Conservation (phyloP, 2,329 filamentous ascomycete genomes). For the Ceratocystis destructans region DNA sequence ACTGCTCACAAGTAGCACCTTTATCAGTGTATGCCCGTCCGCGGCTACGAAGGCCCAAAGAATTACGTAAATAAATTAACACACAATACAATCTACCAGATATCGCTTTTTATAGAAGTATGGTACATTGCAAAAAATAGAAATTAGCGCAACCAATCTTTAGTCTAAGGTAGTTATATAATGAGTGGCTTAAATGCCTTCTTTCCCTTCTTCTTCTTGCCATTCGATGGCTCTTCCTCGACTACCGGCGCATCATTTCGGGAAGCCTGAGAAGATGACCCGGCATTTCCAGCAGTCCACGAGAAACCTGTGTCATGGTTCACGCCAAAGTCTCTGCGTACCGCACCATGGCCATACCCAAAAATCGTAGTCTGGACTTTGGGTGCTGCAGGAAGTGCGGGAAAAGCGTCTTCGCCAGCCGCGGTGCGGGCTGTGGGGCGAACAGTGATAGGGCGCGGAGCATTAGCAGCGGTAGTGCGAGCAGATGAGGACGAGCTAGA, state of each 20-base stretch:
- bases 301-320: conserved; percentile 38
- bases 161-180: neutral
- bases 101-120: no score
- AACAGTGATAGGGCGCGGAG: neutral
- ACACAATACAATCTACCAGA: no score
- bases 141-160: no score
- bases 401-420: conserved; percentile 53
- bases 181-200: conserved; percentile 26
- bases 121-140: no score
- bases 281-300: conserved; percentile 30
- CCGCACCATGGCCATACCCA: conserved; percentile 42
- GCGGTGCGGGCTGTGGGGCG: conserved; percentile 7
- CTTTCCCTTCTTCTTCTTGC: conserved; percentile 46
- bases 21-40: no score
- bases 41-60: no score
- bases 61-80: no score
- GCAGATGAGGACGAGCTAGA: conserved; percentile 11
- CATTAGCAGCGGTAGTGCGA: conserved; percentile 10
- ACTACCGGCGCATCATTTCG: conserved; percentile 22
- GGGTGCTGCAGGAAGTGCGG: conserved; percentile 63
- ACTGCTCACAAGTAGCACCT: no score
- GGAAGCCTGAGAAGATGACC: conserved; percentile 23
- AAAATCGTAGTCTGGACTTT: conserved; percentile 52
- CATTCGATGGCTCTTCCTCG: conserved; percentile 25
- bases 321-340: conserved; percentile 39